Evolutionary conservation across 371 early-diverging fungal genomes (phyloP).

Genomic region (Cokeromyces recurvatus): DNA sequence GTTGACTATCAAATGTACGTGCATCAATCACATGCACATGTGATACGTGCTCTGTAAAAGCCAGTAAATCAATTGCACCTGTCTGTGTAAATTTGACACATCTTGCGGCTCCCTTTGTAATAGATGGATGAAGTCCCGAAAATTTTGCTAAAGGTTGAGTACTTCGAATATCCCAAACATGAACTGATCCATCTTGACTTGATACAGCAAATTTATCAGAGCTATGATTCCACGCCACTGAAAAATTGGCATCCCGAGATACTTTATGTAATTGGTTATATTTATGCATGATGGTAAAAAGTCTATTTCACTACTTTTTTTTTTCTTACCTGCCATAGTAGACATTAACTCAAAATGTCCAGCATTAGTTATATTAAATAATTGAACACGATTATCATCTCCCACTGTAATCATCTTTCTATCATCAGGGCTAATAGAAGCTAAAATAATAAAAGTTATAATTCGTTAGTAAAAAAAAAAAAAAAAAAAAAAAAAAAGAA

Average conservation of each 20-base stretch:
- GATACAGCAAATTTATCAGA: constrained; percentile 74
- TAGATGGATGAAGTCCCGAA: constrained; percentile 44
- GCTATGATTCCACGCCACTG: constrained; percentile 63
- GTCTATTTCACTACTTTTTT: too few species aligned
- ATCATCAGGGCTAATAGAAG: constrained; percentile 81
- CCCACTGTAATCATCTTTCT: constrained; percentile 82
- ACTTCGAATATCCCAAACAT: constrained; percentile 62
- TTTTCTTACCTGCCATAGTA: constrained; percentile 55
- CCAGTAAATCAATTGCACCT: constrained; percentile 76
- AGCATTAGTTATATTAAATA: constrained; percentile 64
- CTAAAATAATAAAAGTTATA: constrained; percentile 18
- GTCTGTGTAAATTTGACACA: constrained; percentile 82
- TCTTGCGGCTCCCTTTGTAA: constrained; percentile 78
- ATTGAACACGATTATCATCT: constrained; percentile 77
- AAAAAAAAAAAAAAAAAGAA: constrained; percentile 1
- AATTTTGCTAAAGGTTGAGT: constrained; percentile 39
- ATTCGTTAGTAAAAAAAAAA: neutral
- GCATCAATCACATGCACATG: constrained; percentile 85
- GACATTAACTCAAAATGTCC: constrained; percentile 63
- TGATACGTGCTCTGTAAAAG: constrained; percentile 83
- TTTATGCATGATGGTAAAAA: neutral
- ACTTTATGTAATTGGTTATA: too few species aligned
- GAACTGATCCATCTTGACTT: constrained; percentile 82
- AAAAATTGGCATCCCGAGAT: constrained; percentile 31
- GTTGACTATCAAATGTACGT: constrained; percentile 72